These are phyloP conservation scores for Hypoxylon sp. DNA, from an alignment of 2,329 filamentous ascomycete genomes.

Conservation along the genomic window DNA sequence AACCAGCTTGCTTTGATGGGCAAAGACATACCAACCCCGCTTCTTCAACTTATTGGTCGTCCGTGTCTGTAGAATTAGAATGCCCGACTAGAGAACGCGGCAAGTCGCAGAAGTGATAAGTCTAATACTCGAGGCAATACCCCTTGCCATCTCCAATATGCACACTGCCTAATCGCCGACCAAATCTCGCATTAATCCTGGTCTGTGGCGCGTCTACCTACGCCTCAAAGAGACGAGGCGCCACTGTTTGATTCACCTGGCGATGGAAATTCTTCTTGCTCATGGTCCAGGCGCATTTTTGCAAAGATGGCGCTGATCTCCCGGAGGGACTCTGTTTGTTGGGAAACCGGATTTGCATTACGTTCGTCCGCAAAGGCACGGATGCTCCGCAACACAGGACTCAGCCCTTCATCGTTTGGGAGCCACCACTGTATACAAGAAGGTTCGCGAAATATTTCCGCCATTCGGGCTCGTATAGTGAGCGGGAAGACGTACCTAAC, in stretches of 20 bases:
- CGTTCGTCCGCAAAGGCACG: slow-evolving; percentile 87
- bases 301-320: slow-evolving; percentile 83
- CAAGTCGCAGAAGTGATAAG: slow-evolving; percentile 13
- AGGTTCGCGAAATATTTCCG: slow-evolving; percentile 79
- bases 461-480: slow-evolving; percentile 81
- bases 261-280: slow-evolving; percentile 37
- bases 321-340: slow-evolving; percentile 75
- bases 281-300: slow-evolving; percentile 68
- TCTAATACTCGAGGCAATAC: slow-evolving; percentile 14
- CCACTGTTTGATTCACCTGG: slow-evolving; percentile 43
- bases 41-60: slow-evolving; percentile 19
- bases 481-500: slow-evolving; percentile 86
- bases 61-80: slow-evolving; percentile 3
- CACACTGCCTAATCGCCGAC: slow-evolving; percentile 3
- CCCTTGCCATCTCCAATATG: slow-evolving; percentile 11
- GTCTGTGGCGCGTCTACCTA: slow-evolving; percentile 22
- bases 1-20: slow-evolving; percentile 12
- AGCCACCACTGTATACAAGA: slow-evolving; percentile 90
- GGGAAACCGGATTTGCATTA: slow-evolving; percentile 71
- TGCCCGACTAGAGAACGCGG: neutral
- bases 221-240: slow-evolving; percentile 32
- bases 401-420: slow-evolving; percentile 83
- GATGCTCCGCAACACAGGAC: slow-evolving; percentile 80
- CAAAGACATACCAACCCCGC: slow-evolving; percentile 24
- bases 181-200: slow-evolving; percentile 5